Percentiles rank a stretch among this genome's conserved stretches.
phyloP scores from a whole-genome alignment of 192 early-diverging fungal species.

The Coemansia sp. region DNA sequence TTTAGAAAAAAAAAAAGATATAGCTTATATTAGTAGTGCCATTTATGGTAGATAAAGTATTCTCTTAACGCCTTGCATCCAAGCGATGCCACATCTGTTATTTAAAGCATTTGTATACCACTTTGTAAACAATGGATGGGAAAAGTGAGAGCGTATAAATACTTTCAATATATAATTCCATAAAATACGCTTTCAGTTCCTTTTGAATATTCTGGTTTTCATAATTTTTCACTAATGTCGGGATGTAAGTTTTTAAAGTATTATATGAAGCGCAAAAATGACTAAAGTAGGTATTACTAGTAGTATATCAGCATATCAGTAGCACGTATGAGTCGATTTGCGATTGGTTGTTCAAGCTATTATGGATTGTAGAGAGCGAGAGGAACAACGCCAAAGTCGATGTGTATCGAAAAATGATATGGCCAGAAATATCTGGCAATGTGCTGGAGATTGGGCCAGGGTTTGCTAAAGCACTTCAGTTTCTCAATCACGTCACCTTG shows the following conservation, averaged over 20 bases:
- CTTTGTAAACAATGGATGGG: too few relatives aligned
- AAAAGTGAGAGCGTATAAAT: too few relatives aligned
- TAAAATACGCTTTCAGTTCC: too few relatives aligned
- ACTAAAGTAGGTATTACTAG: not conserved
- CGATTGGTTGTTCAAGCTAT: conserved; percentile 32
- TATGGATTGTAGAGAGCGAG: conserved; percentile 35
- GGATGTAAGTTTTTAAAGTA: not conserved
- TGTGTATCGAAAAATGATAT: conserved; percentile 32
- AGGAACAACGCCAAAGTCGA: conserved; percentile 40
- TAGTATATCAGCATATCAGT: conserved; percentile 7
- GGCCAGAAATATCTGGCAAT: conserved; percentile 43
- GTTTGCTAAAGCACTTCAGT: conserved; percentile 30
- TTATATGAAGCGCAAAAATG: not conserved
- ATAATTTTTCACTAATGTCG: not conserved
- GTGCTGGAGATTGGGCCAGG: conserved; percentile 45
- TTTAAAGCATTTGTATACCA: too few relatives aligned
- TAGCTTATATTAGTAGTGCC: too few relatives aligned
- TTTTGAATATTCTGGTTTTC: too few relatives aligned
- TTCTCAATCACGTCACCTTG: conserved; percentile 27
- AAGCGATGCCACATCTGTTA: too few relatives aligned
- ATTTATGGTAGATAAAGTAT: too few relatives aligned
- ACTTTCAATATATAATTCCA: too few relatives aligned
- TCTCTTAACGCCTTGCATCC: too few relatives aligned
- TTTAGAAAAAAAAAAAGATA: too few relatives aligned
- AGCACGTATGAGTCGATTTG: not conserved